Evolutionary conservation across 352 stramenopile species (phyloP), one percentile per base, ranked within the genome.

Genomic region (Phytophthora quininea): DNA sequence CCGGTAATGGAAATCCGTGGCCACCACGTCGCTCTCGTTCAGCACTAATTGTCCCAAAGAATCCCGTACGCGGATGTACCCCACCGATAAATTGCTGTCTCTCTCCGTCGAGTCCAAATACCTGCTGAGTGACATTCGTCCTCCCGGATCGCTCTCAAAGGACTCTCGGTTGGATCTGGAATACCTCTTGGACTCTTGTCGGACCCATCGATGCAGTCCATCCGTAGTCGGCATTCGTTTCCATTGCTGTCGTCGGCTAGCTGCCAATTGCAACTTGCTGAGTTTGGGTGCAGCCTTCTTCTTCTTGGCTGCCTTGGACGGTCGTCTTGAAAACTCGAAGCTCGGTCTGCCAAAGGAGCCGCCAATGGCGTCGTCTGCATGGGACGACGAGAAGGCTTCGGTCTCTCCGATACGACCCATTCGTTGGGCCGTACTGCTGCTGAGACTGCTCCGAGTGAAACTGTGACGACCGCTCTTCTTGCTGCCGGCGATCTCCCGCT

Each of bases 21-120:
- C 84, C 40, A 92, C 83, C 24, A 87, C 71, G 48, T 93, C 86
- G 30, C 83, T 92, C 59, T 95, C 86, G 63, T 95, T 95, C n/a
- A 93, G 60, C 24, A 93, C 84, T 11, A 95, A 72, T 12, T 64
- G 64, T 2, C 86, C 86, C 8, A 87, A 54, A 12, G 86, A 93
- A 54, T 95, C 85, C 45, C 84, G 77, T 30, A 95, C 84, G 29
- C 86, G 82, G 59, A 94, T 89, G 58, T 94, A 94, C 29, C 86
- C 86, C 40, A 91, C 55, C 3, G 84, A 93, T 43, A 83, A 71
- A 43, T 83, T 80, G 51, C 79, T 90, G 58, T 91, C 80, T 14
- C 85, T 73, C 27, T 90, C 81, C 8, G 79, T 82, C 3, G 75
- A 79, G 53, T 84, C 73, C 50, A 83, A 67, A 15, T 86, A 92